Evolutionary conservation across 2,329 filamentous ascomycete genomes (phyloP), one percentile per base, ranked within the genome.

Genomic region (Aspergillus proliferans): DNA sequence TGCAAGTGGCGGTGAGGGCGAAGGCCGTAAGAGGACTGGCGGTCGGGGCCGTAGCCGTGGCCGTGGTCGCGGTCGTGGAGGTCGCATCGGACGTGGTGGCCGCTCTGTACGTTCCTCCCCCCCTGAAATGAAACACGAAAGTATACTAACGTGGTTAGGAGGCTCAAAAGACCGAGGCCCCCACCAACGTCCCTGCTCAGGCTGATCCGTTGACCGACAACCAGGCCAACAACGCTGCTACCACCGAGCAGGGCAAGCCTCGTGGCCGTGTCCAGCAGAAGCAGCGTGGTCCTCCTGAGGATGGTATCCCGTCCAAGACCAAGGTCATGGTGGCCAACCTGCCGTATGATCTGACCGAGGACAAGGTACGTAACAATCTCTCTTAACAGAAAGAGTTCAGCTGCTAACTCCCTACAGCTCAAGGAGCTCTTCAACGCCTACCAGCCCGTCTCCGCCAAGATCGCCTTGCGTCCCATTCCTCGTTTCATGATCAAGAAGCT

Each of bases 401-500:
- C 43, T 43, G 48, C 66, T 71, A 59, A 70, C 54, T 48, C 18
- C 21, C 44, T 56, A 64, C 56, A 97, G 93, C 89, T 98, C 69
- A 91, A 96, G 78, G 92, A 98, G 73, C 88, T 98, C 66, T 98
- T 98, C 76, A 80, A 83, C 66, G 88, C 84, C 56, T 98, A 96
- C 79, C 81, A 90, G 69, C 93, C 93, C 54, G 86, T 86, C 61
- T 94, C 90, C 58, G 92, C 93, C 73, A 98, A 97, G 84, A 97
- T 98, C 68, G 93, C 93, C 59, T 88, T 98, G 62, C 92, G 93
- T 65, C 93, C 93, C 46, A 98, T 98, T 61, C 93, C 93, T 62
- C 91, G 92, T 66, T 98, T 97, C 81, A 98, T 98, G 93, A 93
- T 98, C 77, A 96, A 96, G 86, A 98, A 98, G 83, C 88, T 98